Evolutionary conservation across 495 filamentous ascomycete species (phyloP), one percentile per base, ranked within the genome.

Genomic region (Ascobolus immersus): DNA sequence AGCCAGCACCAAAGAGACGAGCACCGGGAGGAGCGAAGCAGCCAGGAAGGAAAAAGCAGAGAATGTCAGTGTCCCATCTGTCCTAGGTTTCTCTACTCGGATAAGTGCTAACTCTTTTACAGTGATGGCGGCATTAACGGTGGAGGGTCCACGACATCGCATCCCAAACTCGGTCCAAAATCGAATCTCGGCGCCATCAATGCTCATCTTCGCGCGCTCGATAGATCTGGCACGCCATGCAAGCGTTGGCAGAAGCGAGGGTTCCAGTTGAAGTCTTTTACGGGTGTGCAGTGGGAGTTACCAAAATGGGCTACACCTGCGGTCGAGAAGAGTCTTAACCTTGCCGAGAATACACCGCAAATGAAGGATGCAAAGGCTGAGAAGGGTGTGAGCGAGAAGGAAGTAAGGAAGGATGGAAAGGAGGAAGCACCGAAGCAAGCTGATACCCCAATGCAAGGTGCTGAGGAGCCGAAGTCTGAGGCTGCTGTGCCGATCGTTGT

Each of bases 141-240:
- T 43, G 39, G 44, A 14, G n/a, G 44, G 17, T 38, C 47, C 32
- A 52, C 57, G 30, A 39, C 56, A 36, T 2, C 14, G 17, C 61
- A 57, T 36, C 39, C 78, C 46, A 89, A 86, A 50, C 73, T 94
- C 14, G 84, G 84, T 8, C 86, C 86, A 32, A 96, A 94, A 56
- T 84, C 86, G 27, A 96, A 94, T 54, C 78, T 86, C 45, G 86
- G 86, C 36, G 84, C 84, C 36, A 96, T 96, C 60, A 96, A 96
- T 48, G 86, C 89, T 32, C 76, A 78, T 34, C 70, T 96, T 21
- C 77, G 86, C 32, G 89, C 86, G 4, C 69, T 96, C 27, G 86
- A 96, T 52, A 72, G 84, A 24, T 73, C 70, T 1, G 78, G 81
- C 29, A 72, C 81, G 38, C 78, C 84, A 2, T 93, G 84, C 48